Conservation (phyloP, 164 flowering plant genomes). For the Vitis amurensis region DNA sequence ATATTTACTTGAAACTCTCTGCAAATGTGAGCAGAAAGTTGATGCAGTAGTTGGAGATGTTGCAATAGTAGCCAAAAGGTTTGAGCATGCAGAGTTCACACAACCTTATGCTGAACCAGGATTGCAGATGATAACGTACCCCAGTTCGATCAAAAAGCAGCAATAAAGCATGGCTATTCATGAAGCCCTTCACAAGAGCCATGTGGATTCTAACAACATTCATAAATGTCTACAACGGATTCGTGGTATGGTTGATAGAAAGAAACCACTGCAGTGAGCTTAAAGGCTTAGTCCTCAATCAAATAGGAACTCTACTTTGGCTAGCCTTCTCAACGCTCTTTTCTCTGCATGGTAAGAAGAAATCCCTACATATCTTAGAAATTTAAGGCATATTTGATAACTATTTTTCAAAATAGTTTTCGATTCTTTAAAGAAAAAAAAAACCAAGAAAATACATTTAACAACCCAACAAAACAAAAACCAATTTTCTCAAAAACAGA, state of each 20-base stretch:
- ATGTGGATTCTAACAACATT: constrained; percentile 32
- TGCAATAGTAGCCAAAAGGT: constrained; percentile 28
- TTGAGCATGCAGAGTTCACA: constrained; percentile 36
- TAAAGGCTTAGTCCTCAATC: constrained; percentile 14
- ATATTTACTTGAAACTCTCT: too few relatives aligned
- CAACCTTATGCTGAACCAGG: constrained; percentile 44
- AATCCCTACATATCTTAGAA: too few relatives aligned
- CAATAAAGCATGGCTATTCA: constrained; percentile 14
- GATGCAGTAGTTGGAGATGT: constrained; percentile 49
- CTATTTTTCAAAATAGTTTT: too few relatives aligned
- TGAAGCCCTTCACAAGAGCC: constrained; percentile 21
- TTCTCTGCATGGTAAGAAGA: constrained; percentile 1
- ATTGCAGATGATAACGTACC: constrained; percentile 27
- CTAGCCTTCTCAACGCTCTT: constrained; percentile 32
- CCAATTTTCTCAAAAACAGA: too few relatives aligned
- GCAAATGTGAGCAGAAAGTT: constrained; percentile 15
- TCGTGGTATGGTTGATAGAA: constrained; percentile 45
- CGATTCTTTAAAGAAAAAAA: too few relatives aligned
- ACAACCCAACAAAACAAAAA: too few relatives aligned
- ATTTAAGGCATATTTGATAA: too few relatives aligned
- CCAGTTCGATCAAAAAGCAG: not conserved
- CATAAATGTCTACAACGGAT: constrained; percentile 23
- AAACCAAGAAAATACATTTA: too few relatives aligned
- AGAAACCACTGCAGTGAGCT: constrained; percentile 14
- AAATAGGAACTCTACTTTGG: constrained; percentile 25